Percentiles rank a stretch among this genome's conserved stretches.
Evolutionary conservation across 2,329 filamentous ascomycete genomes (phyloP).

Genomic region (Calonectria crousiana): DNA sequence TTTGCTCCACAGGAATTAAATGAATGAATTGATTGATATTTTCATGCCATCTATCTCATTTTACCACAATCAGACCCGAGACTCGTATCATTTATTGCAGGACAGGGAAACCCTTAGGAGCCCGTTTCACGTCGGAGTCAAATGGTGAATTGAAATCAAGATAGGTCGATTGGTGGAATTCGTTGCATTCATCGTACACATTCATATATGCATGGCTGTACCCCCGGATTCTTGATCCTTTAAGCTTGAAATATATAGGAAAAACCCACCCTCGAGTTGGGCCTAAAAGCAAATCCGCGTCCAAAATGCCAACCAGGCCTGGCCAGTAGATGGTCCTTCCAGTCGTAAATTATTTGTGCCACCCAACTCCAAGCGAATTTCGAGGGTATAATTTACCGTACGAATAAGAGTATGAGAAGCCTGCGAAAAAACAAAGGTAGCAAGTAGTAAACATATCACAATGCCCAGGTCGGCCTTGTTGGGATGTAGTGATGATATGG

Average conservation of each 20-base stretch:
- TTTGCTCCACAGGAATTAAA: constrained; percentile 1
- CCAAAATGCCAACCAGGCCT: neutral
- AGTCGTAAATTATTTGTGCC: constrained; percentile 10
- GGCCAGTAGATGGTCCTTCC: neutral
- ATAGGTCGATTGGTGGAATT: neutral
- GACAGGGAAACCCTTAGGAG: neutral
- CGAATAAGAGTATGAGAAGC: neutral
- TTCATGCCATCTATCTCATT: neutral
- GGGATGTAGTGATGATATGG: neutral
- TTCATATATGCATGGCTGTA: neutral
- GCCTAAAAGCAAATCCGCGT: neutral
- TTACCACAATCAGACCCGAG: neutral
- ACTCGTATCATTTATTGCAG: neutral
- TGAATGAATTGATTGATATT: neutral
- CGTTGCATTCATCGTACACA: neutral
- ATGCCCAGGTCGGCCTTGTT: neutral
- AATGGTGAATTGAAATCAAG: neutral
- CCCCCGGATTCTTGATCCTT: neutral
- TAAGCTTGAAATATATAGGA: neutral
- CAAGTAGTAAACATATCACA: neutral
- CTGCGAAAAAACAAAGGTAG: neutral
- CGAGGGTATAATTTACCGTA: constrained; percentile 35
- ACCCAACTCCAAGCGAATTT: constrained; percentile 29
- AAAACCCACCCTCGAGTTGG: neutral
- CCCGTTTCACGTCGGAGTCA: neutral